These are phyloP conservation scores for Schrenkiella parvula DNA, from an alignment of 345 rosid genomes.

Conservation along the genomic window DNA sequence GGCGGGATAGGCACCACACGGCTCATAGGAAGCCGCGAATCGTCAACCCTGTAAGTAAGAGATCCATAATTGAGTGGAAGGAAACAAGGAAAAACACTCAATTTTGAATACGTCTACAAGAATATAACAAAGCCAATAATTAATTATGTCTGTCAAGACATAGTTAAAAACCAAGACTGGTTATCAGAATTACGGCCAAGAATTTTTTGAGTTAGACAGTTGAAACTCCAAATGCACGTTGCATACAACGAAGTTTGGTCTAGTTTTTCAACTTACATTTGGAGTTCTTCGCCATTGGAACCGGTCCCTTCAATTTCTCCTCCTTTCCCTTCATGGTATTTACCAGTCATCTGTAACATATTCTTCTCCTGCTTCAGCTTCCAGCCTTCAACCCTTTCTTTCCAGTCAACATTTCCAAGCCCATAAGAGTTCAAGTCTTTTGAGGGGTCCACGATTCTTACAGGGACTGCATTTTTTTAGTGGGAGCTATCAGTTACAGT, in stretches of 20 bases:
- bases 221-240: neutral
- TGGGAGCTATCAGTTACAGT: constrained; percentile 9
- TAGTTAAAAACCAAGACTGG: neutral
- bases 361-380: constrained; percentile 96
- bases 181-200: neutral
- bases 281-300: constrained; percentile 97
- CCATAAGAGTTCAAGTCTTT: constrained; percentile 98
- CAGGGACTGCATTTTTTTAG: constrained; percentile 63
- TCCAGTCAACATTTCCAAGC: constrained; percentile 98
- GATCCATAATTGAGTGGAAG: constrained; percentile 16
- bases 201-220: neutral
- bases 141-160: neutral
- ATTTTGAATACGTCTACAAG: neutral
- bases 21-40: constrained; percentile 89
- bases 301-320: constrained; percentile 98
- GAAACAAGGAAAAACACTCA: neutral
- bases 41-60: constrained; percentile 71
- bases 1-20: constrained; percentile 84
- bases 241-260: neutral
- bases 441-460: constrained; percentile 96
- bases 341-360: constrained; percentile 66
- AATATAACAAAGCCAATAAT: neutral
- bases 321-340: constrained; percentile 82
- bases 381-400: constrained; percentile 99
- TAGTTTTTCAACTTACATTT: constrained; percentile 57